Evolutionary conservation across 345 rosid species (phyloP), one percentile per base, ranked within the genome.

Genomic region (Fremontodendron californicum): DNA sequence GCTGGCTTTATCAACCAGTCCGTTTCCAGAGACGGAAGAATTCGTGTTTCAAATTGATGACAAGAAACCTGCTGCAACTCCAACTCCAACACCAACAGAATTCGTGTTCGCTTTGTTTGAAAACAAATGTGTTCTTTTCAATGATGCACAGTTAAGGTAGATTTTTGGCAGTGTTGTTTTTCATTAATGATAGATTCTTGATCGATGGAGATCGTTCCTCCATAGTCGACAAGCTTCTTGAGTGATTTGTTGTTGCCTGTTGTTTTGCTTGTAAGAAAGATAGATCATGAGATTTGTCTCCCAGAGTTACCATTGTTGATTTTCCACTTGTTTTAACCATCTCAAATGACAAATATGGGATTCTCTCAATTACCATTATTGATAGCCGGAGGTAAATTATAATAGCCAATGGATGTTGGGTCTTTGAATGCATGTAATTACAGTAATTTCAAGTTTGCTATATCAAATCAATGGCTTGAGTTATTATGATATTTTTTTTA

Each of bases 81-180:
- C n/a, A n/a, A n/a, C n/a, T n/a, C n/a, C 74, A 74, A 78, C 67
- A 63, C 18, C 37, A 12, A 2, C 31, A 15, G 9, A n/a, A 13
- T 73, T 75, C 33, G 80, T 89, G 48, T 55, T 85, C 6, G 5
- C 63, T 29, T 55, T 81, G 71, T 88, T 90, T 73, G 91, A 81
- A 31, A 79, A 87, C 54, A 86, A 87, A 82, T 85, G 89, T 29
- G 72, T 82, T 51, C 79, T 90, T 69, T 87, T 89, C 18, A 80
- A 88, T 71, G 80, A 78, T n/a, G 78, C 77, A 15, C 80, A 77
- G 52, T 0, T n/a, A 10, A 40, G 60, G 27, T 21, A 6, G 60
- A n/a, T n/a, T n/a, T 54, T n/a, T 54, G 2, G 23, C 6, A 68
- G 54, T 23, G 25, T 25, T 43, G 21, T n/a, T n/a, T n/a, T 43